A percentile compares a stretch with the other conserved stretches of the same genome.
Evolutionary conservation across 345 rosid species (phyloP).

Genomic region (Linum tenue): DNA sequence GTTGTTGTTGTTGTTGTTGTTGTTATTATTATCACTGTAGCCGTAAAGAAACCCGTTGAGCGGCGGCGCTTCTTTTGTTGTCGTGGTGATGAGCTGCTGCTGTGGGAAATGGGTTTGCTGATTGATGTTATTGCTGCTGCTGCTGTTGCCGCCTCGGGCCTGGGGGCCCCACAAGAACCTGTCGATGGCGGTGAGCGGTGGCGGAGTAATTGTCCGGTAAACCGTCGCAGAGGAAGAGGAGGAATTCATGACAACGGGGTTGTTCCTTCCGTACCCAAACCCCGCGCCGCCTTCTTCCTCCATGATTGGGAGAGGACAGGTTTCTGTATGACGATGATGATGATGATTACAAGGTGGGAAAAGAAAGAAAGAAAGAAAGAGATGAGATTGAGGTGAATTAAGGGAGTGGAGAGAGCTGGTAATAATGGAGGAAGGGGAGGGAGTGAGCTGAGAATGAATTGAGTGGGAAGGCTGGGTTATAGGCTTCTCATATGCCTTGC

Average conservation of each 20-base stretch:
- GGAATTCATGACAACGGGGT: not conserved
- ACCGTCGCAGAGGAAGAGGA: not conserved
- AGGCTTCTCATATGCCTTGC: conserved; percentile 29
- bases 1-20: no score
- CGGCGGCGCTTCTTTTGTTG: conserved; percentile 12
- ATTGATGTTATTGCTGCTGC: not conserved
- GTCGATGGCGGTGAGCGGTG: conserved; percentile 75
- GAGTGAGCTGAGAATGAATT: conserved; percentile 13
- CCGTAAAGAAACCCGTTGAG: not conserved
- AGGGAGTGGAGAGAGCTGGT: not conserved
- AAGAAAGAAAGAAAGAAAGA: conserved; percentile 12
- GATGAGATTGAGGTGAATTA: conserved; percentile 17
- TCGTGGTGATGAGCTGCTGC: conserved; percentile 20
- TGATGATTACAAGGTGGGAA: conserved; percentile 15
- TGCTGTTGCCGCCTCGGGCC: not conserved
- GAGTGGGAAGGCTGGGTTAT: conserved; percentile 17
- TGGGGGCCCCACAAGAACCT: conserved; percentile 47
- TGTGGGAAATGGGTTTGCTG: conserved; percentile 21
- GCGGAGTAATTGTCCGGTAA: conserved; percentile 34
- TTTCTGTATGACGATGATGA: not conserved
- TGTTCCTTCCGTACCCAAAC: conserved; percentile 14
- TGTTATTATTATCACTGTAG: not conserved
- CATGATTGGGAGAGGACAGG: conserved; percentile 28
- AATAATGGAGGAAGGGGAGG: conserved; percentile 4
- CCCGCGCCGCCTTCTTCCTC: conserved; percentile 13